Percentiles rank a stretch among this genome's conserved stretches.
Evolutionary conservation across 116 monocot genomes (phyloP).

Genomic region (Papilionanthe hybrid): DNA sequence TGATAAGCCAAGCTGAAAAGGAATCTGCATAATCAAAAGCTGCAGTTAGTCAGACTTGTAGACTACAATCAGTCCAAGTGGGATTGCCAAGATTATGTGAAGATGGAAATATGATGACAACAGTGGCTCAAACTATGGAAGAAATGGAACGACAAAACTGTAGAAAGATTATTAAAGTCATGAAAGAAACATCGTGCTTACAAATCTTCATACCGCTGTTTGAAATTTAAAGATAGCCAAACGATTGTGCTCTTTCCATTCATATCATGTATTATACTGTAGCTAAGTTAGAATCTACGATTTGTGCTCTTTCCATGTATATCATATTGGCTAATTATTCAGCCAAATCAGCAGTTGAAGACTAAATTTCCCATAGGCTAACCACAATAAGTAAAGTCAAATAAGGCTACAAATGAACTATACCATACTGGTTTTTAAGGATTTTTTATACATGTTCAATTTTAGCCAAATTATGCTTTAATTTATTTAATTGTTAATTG

Average conservation of each 20-base stretch:
- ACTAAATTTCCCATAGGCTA: neutral
- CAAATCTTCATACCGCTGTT: neutral
- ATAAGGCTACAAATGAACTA: neutral
- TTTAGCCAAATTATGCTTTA: neutral
- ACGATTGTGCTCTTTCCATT: neutral
- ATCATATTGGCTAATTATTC: neutral
- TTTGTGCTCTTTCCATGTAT: too few relatives aligned
- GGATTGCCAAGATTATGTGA: neutral
- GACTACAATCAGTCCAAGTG: conserved; percentile 12
- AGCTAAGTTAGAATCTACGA: neutral
- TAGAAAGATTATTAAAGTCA: neutral
- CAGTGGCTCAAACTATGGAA: neutral
- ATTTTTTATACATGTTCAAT: neutral
- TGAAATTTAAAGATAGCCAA: neutral
- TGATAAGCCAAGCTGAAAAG: conserved; percentile 82
- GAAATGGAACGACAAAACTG: neutral
- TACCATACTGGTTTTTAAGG: neutral
- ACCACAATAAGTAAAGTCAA: neutral
- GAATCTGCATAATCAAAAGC: conserved; percentile 49
- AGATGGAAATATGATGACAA: neutral
- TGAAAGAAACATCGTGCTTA: neutral
- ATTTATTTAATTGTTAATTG: neutral
- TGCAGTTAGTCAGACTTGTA: neutral
- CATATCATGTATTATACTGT: neutral
- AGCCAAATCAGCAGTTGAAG: neutral